Evolutionary conservation across 495 filamentous ascomycete genomes (phyloP), one percentile per base, ranked within the genome.

Genomic region (Oidiodendron maius): DNA sequence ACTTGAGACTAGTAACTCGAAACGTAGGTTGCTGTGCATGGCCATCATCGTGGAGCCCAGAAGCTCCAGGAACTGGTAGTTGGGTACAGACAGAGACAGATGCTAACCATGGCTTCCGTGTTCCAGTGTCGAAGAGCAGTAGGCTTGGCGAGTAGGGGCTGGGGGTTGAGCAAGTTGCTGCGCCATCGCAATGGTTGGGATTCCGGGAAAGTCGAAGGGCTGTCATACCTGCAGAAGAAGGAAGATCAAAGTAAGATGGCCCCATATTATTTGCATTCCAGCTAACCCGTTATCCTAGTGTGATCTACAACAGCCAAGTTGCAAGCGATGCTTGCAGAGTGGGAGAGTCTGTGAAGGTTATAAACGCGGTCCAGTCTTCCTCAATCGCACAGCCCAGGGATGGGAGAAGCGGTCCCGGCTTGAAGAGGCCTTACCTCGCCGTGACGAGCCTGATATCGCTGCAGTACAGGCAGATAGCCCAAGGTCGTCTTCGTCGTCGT

Each of bases 171-270:
- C n/a, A n/a, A n/a, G n/a, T n/a, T n/a, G n/a, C n/a, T n/a, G n/a
- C n/a, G n/a, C n/a, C n/a, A n/a, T n/a, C n/a, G n/a, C n/a, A n/a
- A 40, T 40, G 38, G 38, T 40, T 40, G 38, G 38, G 15, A 40
- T 40, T 11, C 38, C 38, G 17, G 38, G 38, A 12, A 40, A 40
- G 22, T 40, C 38, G n/a, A 40, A 40, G 22, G 38, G 38, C 38
- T 40, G 38, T 20, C 38, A 40, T 21, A 40, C 38, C 6, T 40
- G 38, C 38, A 40, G 38, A 21, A 20, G 38, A 12, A 15, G 38
- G 16, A 40, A 40, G 38, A 40, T 40, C 38, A 40, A 40, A 22
- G 38, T 40, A 21, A 22, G 38, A 40, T 18, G 13, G 38, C 17
- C 20, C 38, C 16, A 40, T 18, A 18, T 16, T 40, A 6, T 5